Percentiles rank a stretch among this genome's conserved stretches.
Conservation (phyloP, 1,284 basidiomycete genomes). For the Malassezia yamatoensis region DNA sequence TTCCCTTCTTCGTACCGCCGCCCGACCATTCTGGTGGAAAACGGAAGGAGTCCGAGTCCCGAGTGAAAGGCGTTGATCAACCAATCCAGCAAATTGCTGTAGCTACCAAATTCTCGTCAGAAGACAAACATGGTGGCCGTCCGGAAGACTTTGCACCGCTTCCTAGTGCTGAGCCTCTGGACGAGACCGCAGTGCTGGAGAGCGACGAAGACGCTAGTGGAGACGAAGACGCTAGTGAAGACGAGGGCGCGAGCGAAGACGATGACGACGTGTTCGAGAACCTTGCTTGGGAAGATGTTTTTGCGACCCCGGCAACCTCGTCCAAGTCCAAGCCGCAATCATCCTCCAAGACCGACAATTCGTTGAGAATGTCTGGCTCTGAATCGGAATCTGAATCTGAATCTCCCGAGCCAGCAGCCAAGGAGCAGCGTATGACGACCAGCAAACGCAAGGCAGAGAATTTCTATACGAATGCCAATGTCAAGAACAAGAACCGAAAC, state of each 20-base stretch:
- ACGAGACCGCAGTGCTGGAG: constrained; percentile 23
- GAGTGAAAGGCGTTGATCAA: constrained; percentile 55
- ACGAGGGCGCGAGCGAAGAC: constrained; percentile 22
- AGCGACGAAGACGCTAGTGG: constrained; percentile 26
- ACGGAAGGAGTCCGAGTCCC: constrained; percentile 32
- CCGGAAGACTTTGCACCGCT: constrained; percentile 36
- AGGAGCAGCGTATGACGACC: constrained; percentile 38
- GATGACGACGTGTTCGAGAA: constrained; percentile 51
- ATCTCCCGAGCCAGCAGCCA: constrained; percentile 15
- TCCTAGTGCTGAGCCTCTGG: constrained; percentile 29
- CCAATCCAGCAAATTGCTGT: constrained; percentile 55
- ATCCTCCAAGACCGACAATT: constrained; percentile 18
- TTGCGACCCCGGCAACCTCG: constrained; percentile 40
- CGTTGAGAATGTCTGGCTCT: constrained; percentile 23
- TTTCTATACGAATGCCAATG: constrained; percentile 59
- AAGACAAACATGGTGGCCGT: constrained; percentile 40
- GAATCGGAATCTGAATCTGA: constrained; percentile 12
- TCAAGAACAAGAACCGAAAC: constrained; percentile 47
- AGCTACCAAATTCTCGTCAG: constrained; percentile 53
- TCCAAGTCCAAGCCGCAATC: constrained; percentile 23
- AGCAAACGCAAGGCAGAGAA: constrained; percentile 70
- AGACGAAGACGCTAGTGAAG: constrained; percentile 24
- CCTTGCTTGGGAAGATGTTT: constrained; percentile 74
- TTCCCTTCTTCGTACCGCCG: constrained; percentile 75
- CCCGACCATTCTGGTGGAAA: constrained; percentile 52